A percentile compares a stretch with the other conserved stretches of the same genome.
phyloP scores from a whole-genome alignment of 148 eudicot genomes.

The Arbutus unedo region DNA sequence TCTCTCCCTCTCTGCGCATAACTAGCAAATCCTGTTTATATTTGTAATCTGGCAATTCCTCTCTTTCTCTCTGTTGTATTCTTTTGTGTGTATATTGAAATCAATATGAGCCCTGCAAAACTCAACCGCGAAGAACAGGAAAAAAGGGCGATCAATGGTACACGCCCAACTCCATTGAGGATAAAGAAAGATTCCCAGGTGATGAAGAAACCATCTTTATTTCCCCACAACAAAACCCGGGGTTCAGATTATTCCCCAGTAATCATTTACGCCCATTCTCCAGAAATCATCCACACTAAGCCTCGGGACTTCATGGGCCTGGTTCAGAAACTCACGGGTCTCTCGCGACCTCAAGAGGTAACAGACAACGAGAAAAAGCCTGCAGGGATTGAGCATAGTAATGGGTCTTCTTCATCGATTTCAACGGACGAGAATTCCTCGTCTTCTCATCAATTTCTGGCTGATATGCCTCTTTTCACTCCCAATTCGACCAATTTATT shows the following conservation, averaged over 20 bases:
- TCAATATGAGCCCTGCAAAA: slow-evolving; percentile 26
- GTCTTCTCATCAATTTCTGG: neutral
- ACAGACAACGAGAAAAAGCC: neutral
- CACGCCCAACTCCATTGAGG: slow-evolving; percentile 44
- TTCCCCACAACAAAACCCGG: neutral
- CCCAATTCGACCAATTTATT: neutral
- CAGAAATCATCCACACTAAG: slow-evolving; percentile 46
- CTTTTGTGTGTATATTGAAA: neutral
- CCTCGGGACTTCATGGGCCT: slow-evolving; percentile 61
- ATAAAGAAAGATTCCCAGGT: slow-evolving; percentile 23
- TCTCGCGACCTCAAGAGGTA: neutral
- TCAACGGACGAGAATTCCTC: neutral
- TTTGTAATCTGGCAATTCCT: neutral
- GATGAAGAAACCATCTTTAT: slow-evolving; percentile 17
- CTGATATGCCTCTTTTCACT: slow-evolving; percentile 1
- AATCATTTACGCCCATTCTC: slow-evolving; percentile 46
- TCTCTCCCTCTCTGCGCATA: neutral
- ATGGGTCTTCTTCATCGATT: slow-evolving; percentile 2
- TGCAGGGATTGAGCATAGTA: neutral
- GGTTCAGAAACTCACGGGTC: slow-evolving; percentile 59
- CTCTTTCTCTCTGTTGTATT: neutral
- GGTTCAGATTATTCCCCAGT: slow-evolving; percentile 22
- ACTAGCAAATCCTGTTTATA: neutral
- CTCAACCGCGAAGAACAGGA: neutral
- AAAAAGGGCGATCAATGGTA: slow-evolving; percentile 28